These are phyloP conservation scores for Dactylonectria estremocensis DNA, from an alignment of 2,329 filamentous ascomycete species.

Conservation along the genomic window DNA sequence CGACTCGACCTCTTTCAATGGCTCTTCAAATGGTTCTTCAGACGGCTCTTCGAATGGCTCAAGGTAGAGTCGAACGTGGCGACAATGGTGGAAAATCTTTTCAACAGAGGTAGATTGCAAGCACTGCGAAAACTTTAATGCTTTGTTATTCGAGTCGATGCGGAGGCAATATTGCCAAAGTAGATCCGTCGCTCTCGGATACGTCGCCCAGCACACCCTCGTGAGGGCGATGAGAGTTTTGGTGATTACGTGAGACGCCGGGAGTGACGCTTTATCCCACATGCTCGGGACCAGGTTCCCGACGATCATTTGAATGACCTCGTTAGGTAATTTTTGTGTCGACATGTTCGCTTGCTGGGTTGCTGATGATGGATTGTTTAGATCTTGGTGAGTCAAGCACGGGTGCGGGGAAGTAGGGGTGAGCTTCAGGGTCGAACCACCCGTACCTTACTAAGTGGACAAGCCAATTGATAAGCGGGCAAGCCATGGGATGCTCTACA, in stretches of 20 bases:
- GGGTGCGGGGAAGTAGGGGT: not conserved
- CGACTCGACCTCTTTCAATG: too few species aligned
- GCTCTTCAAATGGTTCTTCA: too few species aligned
- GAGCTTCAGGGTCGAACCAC: not conserved
- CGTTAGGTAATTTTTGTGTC: constrained; percentile 17
- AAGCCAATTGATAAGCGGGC: too few species aligned
- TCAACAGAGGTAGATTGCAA: not conserved
- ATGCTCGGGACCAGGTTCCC: constrained; percentile 13
- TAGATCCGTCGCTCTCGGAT: constrained; percentile 16
- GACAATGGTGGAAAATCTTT: not conserved
- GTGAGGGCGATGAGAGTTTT: constrained; percentile 30
- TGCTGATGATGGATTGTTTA: not conserved
- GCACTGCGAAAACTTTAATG: not conserved
- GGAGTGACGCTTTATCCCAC: constrained; percentile 15
- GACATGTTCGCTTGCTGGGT: not conserved
- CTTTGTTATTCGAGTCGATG: constrained; percentile 22
- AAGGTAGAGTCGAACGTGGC: not conserved
- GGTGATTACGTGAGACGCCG: constrained; percentile 18
- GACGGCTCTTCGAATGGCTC: not conserved
- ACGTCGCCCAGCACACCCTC: constrained; percentile 21
- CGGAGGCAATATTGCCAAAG: constrained; percentile 34
- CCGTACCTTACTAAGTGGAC: too few species aligned
- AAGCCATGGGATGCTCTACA: too few species aligned
- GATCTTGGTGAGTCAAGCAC: not conserved
- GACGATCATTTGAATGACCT: constrained; percentile 34